Evolutionary conservation across 495 filamentous ascomycete species (phyloP), one percentile per base, ranked within the genome.

Genomic region (Daldinia childiae): DNA sequence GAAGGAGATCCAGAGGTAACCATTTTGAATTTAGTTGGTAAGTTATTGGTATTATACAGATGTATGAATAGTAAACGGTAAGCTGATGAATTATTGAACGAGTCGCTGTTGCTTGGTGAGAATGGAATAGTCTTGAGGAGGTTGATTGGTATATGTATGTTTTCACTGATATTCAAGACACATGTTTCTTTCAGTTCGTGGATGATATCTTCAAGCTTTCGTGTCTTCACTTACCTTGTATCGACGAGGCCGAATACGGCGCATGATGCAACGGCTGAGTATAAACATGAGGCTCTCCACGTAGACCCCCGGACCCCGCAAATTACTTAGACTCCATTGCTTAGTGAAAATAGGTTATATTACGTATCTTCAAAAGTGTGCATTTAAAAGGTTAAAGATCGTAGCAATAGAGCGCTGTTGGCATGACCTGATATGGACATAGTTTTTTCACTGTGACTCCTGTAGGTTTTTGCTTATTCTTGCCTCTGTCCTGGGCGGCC

Each of bases 271-370:
- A 6, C 38, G 7, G 3, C 14, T 24, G 55, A 67, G 39, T 32
- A 39, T 63, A 67, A 58, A 55, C 41, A 48, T 38, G 63, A 54
- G 41, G 52, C 32, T 66, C 51, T 50, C 12, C 41, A 12, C 14
- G 34, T 9, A 36, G 26, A 36, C 19, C 27, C 12, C 4, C n/a
- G 12, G 45, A 32, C 38, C 26, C 60, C 19, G 55, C 27, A 34
- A 51, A n/a, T 11, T 41, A 2, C 29, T 38, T 29, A 26, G 26
- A 27, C 26, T 30, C 9, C 32, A 56, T 34, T 8, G 0, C 27
- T 54, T 3, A 15, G n/a, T 58, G 29, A 17, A 61, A 72, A 64
- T 68, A 72, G 64, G 60, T 68, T 72, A 72, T 72, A 68, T 72
- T 68, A 61, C 56, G 69, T 52, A 38, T 43, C 7, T 24, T 21